phyloP scores from a whole-genome alignment of 75 land plant species.

The Picea sitchensis region DNA sequence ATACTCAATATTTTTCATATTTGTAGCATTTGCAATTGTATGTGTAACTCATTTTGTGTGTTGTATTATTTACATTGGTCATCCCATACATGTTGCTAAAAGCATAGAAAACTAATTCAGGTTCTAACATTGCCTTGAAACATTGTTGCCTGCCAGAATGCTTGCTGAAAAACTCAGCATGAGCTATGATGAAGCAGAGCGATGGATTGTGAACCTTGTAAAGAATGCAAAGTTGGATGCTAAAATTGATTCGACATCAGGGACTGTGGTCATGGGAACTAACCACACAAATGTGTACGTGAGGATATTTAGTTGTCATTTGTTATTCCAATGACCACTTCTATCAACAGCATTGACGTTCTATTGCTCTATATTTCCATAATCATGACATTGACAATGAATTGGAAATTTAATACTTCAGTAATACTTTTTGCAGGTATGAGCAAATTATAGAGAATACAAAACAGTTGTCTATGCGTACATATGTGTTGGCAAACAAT shows the following conservation, averaged over 20 bases:
- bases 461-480: constrained; percentile 70
- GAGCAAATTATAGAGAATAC: constrained; percentile 90
- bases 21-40: not conserved
- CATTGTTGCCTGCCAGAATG: constrained; percentile 44
- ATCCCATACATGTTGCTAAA: not conserved
- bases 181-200: constrained; percentile 92
- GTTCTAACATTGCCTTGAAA: not conserved
- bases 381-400: not conserved
- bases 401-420: constrained; percentile 15
- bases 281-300: constrained; percentile 83
- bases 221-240: constrained; percentile 70
- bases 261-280: constrained; percentile 89
- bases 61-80: not conserved
- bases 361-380: not conserved
- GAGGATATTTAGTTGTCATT: not conserved
- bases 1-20: not conserved
- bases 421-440: constrained; percentile 52
- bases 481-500: constrained; percentile 66
- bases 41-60: not conserved
- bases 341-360: not conserved
- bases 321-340: not conserved
- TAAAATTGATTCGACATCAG: constrained; percentile 79
- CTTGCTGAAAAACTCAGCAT: constrained; percentile 91
- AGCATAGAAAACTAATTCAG: not conserved
- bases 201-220: constrained; percentile 88